phyloP scores from a whole-genome alignment of 2,329 filamentous ascomycete genomes.

The Aspergillus cejpii region DNA sequence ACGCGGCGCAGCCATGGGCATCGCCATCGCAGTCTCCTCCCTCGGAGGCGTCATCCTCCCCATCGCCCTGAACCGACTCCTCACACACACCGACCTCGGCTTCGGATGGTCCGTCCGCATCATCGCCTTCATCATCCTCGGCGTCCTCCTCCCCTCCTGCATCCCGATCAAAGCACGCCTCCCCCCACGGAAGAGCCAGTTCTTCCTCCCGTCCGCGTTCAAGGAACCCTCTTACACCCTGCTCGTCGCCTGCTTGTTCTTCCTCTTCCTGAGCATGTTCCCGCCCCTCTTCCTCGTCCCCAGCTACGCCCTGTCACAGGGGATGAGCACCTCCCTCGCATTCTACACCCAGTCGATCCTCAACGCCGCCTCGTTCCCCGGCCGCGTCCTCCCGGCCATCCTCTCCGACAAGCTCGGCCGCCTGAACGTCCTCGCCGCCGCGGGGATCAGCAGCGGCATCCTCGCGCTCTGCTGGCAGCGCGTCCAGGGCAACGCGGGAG shows the following conservation, averaged over 20 bases:
- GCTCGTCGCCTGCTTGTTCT: conserved; percentile 17
- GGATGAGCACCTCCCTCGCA: conserved; percentile 19
- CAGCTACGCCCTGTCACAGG: conserved; percentile 20
- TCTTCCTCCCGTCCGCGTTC: conserved; percentile 18
- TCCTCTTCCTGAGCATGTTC: conserved; percentile 24
- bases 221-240: conserved; percentile 20
- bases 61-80: conserved; percentile 43
- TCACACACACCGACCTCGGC: conserved; percentile 41
- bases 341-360: conserved; percentile 29
- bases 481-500: conserved; percentile 18
- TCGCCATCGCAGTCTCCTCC: conserved; percentile 44
- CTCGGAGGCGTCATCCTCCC: conserved; percentile 52
- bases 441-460: conserved; percentile 22
- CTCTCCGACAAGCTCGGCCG: conserved; percentile 26
- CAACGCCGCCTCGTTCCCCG: conserved; percentile 30
- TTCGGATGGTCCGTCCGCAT: conserved; percentile 51
- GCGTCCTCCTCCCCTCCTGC: conserved; percentile 38
- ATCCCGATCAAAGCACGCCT: conserved; percentile 19
- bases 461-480: conserved; percentile 27
- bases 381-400: conserved; percentile 31
- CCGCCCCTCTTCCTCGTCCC: conserved; percentile 30
- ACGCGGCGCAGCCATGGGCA: conserved; percentile 44
- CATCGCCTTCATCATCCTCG: conserved; percentile 48
- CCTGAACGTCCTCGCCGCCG: conserved; percentile 15
- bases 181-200: conserved; percentile 18